phyloP scores from a whole-genome alignment of 805 yeast species.

The Hanseniaspora occidentalis region DNA sequence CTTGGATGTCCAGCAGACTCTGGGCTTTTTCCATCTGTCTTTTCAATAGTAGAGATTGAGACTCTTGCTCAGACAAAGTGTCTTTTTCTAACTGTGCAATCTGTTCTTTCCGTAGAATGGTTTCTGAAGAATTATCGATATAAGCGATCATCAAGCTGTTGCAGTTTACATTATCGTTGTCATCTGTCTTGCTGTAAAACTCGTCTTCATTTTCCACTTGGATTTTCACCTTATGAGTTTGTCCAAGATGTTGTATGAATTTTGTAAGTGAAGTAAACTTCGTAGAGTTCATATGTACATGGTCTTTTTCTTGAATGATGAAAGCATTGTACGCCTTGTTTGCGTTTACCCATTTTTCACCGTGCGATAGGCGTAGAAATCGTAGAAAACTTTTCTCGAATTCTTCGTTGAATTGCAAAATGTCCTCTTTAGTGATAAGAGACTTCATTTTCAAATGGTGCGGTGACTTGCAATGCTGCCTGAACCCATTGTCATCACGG shows the following conservation, averaged over 20 bases:
- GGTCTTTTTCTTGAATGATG: slow-evolving; percentile 60
- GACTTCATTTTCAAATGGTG: slow-evolving; percentile 53
- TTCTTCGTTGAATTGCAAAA: slow-evolving; percentile 45
- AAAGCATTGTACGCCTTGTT: slow-evolving; percentile 86
- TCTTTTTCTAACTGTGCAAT: slow-evolving; percentile 25
- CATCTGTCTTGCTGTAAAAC: slow-evolving; percentile 21
- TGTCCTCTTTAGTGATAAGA: slow-evolving; percentile 33
- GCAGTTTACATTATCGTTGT: slow-evolving; percentile 23
- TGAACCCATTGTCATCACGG: slow-evolving; percentile 90
- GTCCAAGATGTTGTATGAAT: slow-evolving; percentile 51
- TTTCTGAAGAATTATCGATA: slow-evolving; percentile 42
- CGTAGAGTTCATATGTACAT: slow-evolving; percentile 86
- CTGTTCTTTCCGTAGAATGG: slow-evolving; percentile 29
- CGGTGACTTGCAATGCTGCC: slow-evolving; percentile 77
- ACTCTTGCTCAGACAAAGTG: slow-evolving; percentile 34
- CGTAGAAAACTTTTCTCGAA: slow-evolving; percentile 56
- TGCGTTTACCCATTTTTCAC: slow-evolving; percentile 53
- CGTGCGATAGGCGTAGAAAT: slow-evolving; percentile 56
- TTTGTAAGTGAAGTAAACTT: slow-evolving; percentile 59
- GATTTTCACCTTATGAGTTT: slow-evolving; percentile 43
- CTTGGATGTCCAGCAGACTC: slow-evolving; percentile 25
- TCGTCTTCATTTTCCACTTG: slow-evolving; percentile 12
- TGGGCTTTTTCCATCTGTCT: slow-evolving; percentile 31
- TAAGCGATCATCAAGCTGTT: slow-evolving; percentile 36
- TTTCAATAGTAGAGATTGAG: slow-evolving; percentile 31